Conservation (phyloP, 108 stramenopile species). For the Cyclotella sp. region DNA sequence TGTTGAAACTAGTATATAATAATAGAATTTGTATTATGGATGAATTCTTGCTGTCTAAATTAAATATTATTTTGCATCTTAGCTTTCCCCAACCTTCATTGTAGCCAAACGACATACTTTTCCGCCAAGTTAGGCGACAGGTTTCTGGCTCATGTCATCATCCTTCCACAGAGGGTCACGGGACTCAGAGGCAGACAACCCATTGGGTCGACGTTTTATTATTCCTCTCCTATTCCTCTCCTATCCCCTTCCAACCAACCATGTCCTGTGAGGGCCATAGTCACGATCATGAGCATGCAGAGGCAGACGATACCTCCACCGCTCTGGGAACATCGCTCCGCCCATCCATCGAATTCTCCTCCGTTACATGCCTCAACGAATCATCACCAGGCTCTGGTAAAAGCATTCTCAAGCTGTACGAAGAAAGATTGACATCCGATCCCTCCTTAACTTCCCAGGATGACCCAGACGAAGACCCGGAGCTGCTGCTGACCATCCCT, state of each 20-base stretch:
- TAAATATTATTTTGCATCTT: too few relatives aligned
- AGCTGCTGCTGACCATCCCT: constrained; percentile 76
- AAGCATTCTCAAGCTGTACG: constrained; percentile 76
- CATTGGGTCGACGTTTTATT: too few relatives aligned
- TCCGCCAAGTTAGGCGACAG: too few relatives aligned
- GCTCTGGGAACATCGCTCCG: constrained; percentile 71
- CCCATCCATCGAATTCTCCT: constrained; percentile 69
- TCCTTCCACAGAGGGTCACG: too few relatives aligned
- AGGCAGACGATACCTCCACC: constrained; percentile 59
- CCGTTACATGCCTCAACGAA: constrained; percentile 85
- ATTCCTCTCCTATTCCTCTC: background rate
- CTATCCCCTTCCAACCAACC: background rate
- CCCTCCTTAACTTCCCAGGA: constrained; percentile 67
- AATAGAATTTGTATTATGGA: too few relatives aligned
- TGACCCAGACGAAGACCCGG: constrained; percentile 80
- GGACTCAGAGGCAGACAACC: too few relatives aligned
- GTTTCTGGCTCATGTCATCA: too few relatives aligned
- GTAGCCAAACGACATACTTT: too few relatives aligned
- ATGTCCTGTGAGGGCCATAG: constrained; percentile 76
- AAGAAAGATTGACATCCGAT: constrained; percentile 65
- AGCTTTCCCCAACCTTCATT: too few relatives aligned
- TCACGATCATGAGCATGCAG: constrained; percentile 83
- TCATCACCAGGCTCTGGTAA: constrained; percentile 58
- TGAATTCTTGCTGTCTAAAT: too few relatives aligned
- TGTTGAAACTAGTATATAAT: too few relatives aligned